These are phyloP conservation scores for Fusarium lateritium DNA, from an alignment of 2,329 filamentous ascomycete species.

Conservation along the genomic window DNA sequence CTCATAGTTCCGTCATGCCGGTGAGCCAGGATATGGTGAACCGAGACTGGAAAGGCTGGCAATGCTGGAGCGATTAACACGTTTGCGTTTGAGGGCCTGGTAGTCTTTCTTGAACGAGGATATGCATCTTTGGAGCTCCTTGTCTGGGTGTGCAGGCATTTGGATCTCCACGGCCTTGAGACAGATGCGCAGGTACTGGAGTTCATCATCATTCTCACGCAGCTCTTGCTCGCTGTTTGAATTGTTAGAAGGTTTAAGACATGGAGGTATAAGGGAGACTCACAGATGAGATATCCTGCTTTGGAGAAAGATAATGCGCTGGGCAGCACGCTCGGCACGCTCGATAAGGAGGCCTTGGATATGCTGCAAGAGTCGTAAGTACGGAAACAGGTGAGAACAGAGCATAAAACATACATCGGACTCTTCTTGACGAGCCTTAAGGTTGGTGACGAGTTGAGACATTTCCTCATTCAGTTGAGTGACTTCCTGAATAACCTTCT, in stretches of 20 bases:
- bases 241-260: constrained; percentile 19
- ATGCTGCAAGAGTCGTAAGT: constrained; percentile 59
- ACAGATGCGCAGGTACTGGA: constrained; percentile 73
- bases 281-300: constrained; percentile 71
- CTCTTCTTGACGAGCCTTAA: constrained; percentile 71
- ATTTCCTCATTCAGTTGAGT: constrained; percentile 65
- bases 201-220: constrained; percentile 70
- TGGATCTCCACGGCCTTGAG: constrained; percentile 75
- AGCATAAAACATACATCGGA: constrained; percentile 62
- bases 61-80: constrained; percentile 53
- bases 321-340: constrained; percentile 69
- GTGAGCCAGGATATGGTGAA: constrained; percentile 47
- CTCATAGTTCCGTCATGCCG: constrained; percentile 35
- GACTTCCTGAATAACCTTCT: constrained; percentile 56
- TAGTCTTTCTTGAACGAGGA: constrained; percentile 74
- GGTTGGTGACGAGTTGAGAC: constrained; percentile 63
- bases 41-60: constrained; percentile 49
- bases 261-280: constrained; percentile 35
- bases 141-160: constrained; percentile 66
- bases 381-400: constrained; percentile 41
- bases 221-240: constrained; percentile 67
- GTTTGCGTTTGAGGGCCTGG: constrained; percentile 63
- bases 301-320: constrained; percentile 73
- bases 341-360: constrained; percentile 73
- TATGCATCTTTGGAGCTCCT: constrained; percentile 72